Base-by-base conservation (phyloP, 441 rosid species). In the Corymbia calophylla region DNA sequence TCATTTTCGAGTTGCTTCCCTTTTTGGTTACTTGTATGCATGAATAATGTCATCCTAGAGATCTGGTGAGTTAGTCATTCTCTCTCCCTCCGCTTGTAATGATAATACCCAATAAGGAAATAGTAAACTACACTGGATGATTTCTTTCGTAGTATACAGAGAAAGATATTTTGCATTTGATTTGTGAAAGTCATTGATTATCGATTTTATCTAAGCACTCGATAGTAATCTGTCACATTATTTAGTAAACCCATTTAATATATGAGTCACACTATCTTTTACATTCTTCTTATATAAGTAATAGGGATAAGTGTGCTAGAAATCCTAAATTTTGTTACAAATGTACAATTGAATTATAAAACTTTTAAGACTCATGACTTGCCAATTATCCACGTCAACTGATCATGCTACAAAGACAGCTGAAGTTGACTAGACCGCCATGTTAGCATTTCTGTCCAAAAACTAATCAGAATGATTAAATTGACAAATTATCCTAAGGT, bases 301-400 rank as follows among this genome's bases (percentile, higher is more conserved):
- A 9, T 5, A 62, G 29, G 5, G 1, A 58, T 58, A 58, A 58
- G n/a, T 58, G 62, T 5, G 25, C 14, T 23, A 58, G 21, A 60
- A 60, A 3, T 62, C 17, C 27, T 27, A 62, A 1, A 12, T 10
- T 3, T 27, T 62, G 8, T 0, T 5, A 39, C 6, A 5, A 39
- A 39, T 39, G 44, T 5, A 5, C 6, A 23, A 23, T 23, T 0
- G 0, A 58, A 29, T 23, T 4, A 0, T 56, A 9, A 58, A 58
- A 23, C 3, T 23, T 58, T 58, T 1, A 23, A 23, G 10, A 58
- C 5, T 39, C 44, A 39, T 39, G 44, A 39, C 44, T 39, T 39
- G 44, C 5, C 6, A 39, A 39, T 39, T 39, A 39, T 39, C 44
- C 44, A 39, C 44, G 6, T 39, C 44, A 39, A 39, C 5, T 39